A percentile compares a stretch with the other conserved stretches of the same genome.
These are phyloP conservation scores for Fusarium camptoceras DNA, from an alignment of 2,329 filamentous ascomycete species.

Conservation along the genomic window DNA sequence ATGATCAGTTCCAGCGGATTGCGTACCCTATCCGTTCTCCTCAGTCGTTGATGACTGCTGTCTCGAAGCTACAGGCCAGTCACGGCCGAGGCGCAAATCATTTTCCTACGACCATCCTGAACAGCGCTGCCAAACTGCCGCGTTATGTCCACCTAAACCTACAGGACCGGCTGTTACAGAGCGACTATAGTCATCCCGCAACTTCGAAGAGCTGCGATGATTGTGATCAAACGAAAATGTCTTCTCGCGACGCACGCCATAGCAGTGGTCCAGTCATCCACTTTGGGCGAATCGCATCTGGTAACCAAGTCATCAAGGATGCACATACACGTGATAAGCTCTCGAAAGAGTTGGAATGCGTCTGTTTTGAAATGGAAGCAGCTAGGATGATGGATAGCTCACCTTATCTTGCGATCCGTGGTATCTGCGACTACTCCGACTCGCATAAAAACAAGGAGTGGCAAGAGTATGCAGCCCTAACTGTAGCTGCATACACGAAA, in stretches of 20 bases:
- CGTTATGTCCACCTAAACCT: neutral
- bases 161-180: constrained; percentile 6
- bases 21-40: neutral
- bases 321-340: constrained; percentile 47
- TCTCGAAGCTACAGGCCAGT: constrained; percentile 23
- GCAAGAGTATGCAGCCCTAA: neutral
- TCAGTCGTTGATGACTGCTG: neutral
- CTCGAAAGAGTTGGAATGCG: neutral
- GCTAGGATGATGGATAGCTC: constrained; percentile 5
- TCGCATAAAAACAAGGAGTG: neutral
- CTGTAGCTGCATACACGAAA: neutral
- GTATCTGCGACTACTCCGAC: constrained; percentile 54
- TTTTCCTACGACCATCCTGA: neutral
- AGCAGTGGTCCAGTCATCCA: neutral
- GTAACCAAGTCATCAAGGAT: constrained; percentile 53
- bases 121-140: rapidly evolving
- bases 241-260: rapidly evolving
- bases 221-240: neutral
- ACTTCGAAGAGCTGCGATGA: neutral
- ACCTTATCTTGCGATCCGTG: constrained; percentile 53
- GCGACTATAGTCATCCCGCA: neutral
- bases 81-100: neutral
- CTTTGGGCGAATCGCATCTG: constrained; percentile 45
- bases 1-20: constrained; percentile 6
- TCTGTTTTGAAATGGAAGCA: constrained; percentile 50